Base-by-base conservation (phyloP, 345 rosid species). In the Salix koriyanagi region DNA sequence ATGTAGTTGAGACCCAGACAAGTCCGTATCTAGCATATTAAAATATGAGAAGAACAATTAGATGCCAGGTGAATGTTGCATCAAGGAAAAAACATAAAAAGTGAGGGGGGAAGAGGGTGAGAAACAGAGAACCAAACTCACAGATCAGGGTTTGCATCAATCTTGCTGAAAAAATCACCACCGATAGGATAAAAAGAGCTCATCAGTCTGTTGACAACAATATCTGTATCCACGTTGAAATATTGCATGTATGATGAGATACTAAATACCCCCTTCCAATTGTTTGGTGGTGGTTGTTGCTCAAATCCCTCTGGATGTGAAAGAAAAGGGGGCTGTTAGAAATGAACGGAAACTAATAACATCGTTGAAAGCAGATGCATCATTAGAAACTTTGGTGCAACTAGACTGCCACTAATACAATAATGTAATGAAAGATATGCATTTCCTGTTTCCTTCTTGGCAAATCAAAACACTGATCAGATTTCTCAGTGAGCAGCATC, bases 101-200 rank as follows among this genome's bases (percentile, higher is more conserved):
- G 25, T 34, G n/a, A 66, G 61, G 69, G 8, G 36, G 75, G 65
- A 23, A 18, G 58, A 26, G 69, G 6, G 28, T 73, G 64, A 72
- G 62, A 54, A 23, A n/a, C 50, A 6, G 23, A 70, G 71, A 74
- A 21, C 46, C 28, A 39, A 64, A 89, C 98, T 96, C 84, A 93
- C 98, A 96, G 82, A 84, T 93, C 98, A 69, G 98, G 99, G 79
- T 96, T 93, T 39, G 97, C 97, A 80, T 92, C 93, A 36, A 91
- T 93, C 85, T 93, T 96, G 88, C 79, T 85, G 89, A 89, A 96
- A 84, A 96, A 96, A 83, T 92, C 91, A 15, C 92, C 98, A 76
- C 81, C 81, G 9, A 78, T 72, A n/a, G 97, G 97, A 80, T 83
- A 85, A 61, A 96, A 77, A 4, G 98, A 93, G 83, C 91, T 90